Conservation (phyloP, 2,329 filamentous ascomycete genomes). For the Aspergillus bombycis region DNA sequence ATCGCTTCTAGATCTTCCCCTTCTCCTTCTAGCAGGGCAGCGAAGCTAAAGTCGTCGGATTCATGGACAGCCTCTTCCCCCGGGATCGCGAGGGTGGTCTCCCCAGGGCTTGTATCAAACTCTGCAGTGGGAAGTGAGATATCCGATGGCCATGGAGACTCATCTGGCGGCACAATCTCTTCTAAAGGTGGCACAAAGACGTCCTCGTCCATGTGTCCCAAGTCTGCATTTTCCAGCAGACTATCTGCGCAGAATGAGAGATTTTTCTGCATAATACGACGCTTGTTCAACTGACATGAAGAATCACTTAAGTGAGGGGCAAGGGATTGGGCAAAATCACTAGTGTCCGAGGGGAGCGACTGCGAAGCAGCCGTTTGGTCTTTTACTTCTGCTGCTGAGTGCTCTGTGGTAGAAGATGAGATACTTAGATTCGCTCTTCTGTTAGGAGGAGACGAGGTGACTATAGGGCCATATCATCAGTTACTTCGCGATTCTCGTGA, state of each 20-base stretch:
- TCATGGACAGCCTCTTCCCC: slow-evolving; percentile 13
- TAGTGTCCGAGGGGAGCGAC: background rate
- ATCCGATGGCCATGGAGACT: slow-evolving; percentile 23
- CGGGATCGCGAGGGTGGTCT: slow-evolving; percentile 9
- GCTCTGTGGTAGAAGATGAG: slow-evolving; percentile 6
- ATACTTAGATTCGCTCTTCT: slow-evolving; percentile 10
- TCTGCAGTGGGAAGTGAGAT: slow-evolving; percentile 13
- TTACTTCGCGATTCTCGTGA: background rate
- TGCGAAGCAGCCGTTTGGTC: background rate
- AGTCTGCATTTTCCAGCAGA: slow-evolving; percentile 12
- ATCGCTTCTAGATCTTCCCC: slow-evolving; percentile 61
- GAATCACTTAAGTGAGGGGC: slow-evolving; percentile 7
- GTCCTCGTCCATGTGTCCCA: slow-evolving; percentile 19
- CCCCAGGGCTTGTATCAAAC: slow-evolving; percentile 8
- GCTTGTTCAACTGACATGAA: slow-evolving; percentile 7
- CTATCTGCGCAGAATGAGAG: slow-evolving; percentile 13
- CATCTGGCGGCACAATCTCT: slow-evolving; percentile 16
- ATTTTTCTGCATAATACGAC: slow-evolving; percentile 10
- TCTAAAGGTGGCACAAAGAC: slow-evolving; percentile 13
- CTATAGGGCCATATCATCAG: slow-evolving; percentile 14
- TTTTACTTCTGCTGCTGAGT: background rate
- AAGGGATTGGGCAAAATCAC: slow-evolving; percentile 1
- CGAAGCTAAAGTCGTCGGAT: slow-evolving; percentile 33
- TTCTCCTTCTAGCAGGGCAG: slow-evolving; percentile 36
- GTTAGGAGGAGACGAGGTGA: slow-evolving; percentile 11